phyloP scores from a whole-genome alignment of 352 stramenopile genomes.

The Phytopythium mirpurense region DNA sequence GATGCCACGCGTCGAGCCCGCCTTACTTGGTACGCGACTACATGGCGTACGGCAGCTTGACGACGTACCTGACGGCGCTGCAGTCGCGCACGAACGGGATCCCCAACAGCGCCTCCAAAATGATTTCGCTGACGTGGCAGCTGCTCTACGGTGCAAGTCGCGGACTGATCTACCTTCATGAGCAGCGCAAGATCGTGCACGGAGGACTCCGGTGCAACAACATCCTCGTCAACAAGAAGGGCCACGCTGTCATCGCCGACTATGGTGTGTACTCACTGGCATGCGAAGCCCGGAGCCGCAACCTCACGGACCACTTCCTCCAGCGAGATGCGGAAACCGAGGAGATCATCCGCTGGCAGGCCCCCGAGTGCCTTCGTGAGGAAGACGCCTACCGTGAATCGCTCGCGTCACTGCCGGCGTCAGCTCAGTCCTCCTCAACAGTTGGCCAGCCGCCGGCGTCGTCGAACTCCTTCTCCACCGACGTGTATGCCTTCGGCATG shows the following conservation, averaged over 20 bases:
- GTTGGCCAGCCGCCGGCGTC: slow-evolving; percentile 11
- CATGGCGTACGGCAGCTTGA: slow-evolving; percentile 47
- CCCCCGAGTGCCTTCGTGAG: slow-evolving; percentile 52
- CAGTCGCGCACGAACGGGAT: slow-evolving; percentile 28
- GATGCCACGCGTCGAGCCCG: slow-evolving; percentile 35
- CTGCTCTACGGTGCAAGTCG: slow-evolving; percentile 53
- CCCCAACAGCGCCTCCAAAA: slow-evolving; percentile 19
- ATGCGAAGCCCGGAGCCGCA: slow-evolving; percentile 30
- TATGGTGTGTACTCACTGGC: slow-evolving; percentile 40
- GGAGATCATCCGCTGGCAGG: slow-evolving; percentile 61
- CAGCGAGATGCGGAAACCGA: slow-evolving; percentile 29
- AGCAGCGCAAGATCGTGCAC: slow-evolving; percentile 47
- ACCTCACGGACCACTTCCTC: slow-evolving; percentile 25
- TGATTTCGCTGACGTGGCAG: slow-evolving; percentile 45
- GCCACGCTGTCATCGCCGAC: slow-evolving; percentile 52
- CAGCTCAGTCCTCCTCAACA: slow-evolving; percentile 7
- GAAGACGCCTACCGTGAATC: slow-evolving; percentile 25
- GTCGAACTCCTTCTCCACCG: slow-evolving; percentile 31
- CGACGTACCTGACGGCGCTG: slow-evolving; percentile 40
- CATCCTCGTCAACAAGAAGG: slow-evolving; percentile 66
- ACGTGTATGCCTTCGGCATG: slow-evolving; percentile 80
- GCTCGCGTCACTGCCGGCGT: slow-evolving; percentile 17
- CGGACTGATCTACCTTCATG: slow-evolving; percentile 58
- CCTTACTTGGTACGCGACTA: slow-evolving; percentile 62
- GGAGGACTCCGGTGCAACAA: slow-evolving; percentile 61